Evolutionary conservation across 192 early-diverging fungal species (phyloP), one percentile per base, ranked within the genome.

Genomic region (Allomyces macrogynus): DNA sequence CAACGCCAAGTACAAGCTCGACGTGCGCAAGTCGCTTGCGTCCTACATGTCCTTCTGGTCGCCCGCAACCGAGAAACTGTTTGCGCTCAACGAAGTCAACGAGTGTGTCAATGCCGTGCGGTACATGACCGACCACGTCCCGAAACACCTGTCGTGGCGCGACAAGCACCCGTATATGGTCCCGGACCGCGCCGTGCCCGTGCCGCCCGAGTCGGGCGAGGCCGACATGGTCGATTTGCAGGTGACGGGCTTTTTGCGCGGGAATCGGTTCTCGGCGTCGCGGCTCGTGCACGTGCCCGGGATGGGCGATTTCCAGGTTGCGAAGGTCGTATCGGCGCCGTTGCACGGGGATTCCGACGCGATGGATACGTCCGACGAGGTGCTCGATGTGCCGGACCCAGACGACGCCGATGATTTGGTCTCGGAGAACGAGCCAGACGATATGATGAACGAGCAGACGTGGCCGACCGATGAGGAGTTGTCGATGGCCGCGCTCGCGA

Each of bases 381-480:
- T 89, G 20, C 70, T 93, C 62, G 85, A 92, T 68, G 65, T 73
- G 61, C 86, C 92, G 9, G 72, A 83, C 22, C 78, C 84, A 9
- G 86, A 74, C 10, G 69, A 72, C 60, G 84, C 88, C 75, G 93
- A 96, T 69, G 80, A 83, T 63, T 76, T 98, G 61, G 81, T 92
- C 3, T 78, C 84, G 10, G 87, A 92, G 65, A 95, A 95, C 66
- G 87, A 87, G 67, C 88, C 88, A 12, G 85, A 95, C 79, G 79
- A 86, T 63, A 77, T 95, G 77, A 83, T 82, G 32, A 92, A 87
- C 64, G 95, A 98, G 77, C 95, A 98, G 73, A 98, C 95, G 32
- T 98, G 95, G 95, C 95, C 95, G 10, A 95, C 92, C 16, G 91
- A 94, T 67, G 89, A 96, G 72, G 95, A 98, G 75, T 74, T 93